Percentiles rank a stretch among this genome's conserved stretches.
Evolutionary conservation across 2,329 filamentous ascomycete genomes (phyloP).

Genomic region (Xylaria sp.): DNA sequence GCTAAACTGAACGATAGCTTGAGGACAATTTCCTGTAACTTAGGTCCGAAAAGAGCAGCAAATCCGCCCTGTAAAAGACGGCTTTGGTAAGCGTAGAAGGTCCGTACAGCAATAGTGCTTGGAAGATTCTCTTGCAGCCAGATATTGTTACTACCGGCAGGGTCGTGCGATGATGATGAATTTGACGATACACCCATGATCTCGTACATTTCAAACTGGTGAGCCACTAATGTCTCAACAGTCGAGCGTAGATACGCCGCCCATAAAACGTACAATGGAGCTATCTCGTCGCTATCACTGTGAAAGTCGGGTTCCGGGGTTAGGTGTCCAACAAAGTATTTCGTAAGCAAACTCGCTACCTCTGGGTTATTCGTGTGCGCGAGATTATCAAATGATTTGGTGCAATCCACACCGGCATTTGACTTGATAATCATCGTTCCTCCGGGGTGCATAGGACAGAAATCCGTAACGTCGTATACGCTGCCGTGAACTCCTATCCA

Average conservation of each 20-base stretch:
- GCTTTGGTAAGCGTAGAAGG: constrained; percentile 65
- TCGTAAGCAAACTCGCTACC: constrained; percentile 62
- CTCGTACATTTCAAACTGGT: constrained; percentile 65
- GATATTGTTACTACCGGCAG: constrained; percentile 48
- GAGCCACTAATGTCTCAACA: constrained; percentile 63
- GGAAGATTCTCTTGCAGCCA: constrained; percentile 53
- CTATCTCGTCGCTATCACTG: constrained; percentile 55
- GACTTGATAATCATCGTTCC: constrained; percentile 65
- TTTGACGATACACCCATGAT: constrained; percentile 55
- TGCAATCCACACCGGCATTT: constrained; percentile 66
- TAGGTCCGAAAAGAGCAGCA: constrained; percentile 61
- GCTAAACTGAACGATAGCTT: constrained; percentile 63
- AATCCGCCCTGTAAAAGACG: constrained; percentile 63
- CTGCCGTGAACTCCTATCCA: constrained; percentile 65
- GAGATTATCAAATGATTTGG: constrained; percentile 63
- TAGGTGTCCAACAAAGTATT: constrained; percentile 65
- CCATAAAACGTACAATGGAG: constrained; percentile 62
- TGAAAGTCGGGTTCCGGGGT: constrained; percentile 62
- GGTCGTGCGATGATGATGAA: constrained; percentile 46
- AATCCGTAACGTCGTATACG: constrained; percentile 65
- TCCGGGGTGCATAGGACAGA: constrained; percentile 64
- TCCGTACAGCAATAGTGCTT: constrained; percentile 62
- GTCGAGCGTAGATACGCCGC: constrained; percentile 59
- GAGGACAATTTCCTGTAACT: constrained; percentile 64
- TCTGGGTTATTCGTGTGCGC: constrained; percentile 67